Conservation (phyloP, 805 yeast genomes). For the Clavispora santaluciae region DNA sequence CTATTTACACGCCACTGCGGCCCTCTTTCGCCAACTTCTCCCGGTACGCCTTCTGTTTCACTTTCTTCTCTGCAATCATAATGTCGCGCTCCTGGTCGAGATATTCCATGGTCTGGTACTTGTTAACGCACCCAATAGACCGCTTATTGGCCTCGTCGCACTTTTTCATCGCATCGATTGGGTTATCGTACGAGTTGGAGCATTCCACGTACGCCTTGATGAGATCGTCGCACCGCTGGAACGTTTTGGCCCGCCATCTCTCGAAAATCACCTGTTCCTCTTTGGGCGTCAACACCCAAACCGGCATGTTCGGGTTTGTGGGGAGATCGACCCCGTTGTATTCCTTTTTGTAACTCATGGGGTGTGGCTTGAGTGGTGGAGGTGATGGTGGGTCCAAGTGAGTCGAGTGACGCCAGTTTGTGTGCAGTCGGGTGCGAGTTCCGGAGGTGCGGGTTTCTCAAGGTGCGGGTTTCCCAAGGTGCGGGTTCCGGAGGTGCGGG, state of each 20-base stretch:
- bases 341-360: constrained; percentile 32
- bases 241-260: constrained; percentile 64
- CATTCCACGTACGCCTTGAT: constrained; percentile 66
- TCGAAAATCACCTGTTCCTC: constrained; percentile 72
- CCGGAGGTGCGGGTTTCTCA: no score
- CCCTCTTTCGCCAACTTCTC: constrained; percentile 8
- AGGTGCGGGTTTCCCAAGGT: no score
- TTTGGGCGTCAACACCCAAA: constrained; percentile 71
- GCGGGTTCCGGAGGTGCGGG: no score
- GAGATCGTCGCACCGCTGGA: constrained; percentile 58
- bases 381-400: background rate
- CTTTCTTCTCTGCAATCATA: constrained; percentile 54
- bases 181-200: constrained; percentile 49
- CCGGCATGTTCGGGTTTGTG: constrained; percentile 50
- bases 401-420: background rate
- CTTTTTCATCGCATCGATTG: constrained; percentile 61
- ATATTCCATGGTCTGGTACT: constrained; percentile 56
- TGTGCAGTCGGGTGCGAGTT: background rate
- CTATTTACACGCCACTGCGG: constrained; percentile 4
- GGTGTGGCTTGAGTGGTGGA: constrained; percentile 7
- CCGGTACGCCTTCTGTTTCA: constrained; percentile 21
- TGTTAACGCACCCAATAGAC: constrained; percentile 59
- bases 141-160: constrained; percentile 57
- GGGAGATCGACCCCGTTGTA: constrained; percentile 36
- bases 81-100: constrained; percentile 67